Conservation (phyloP, 768 basidiomycete genomes). For the Naganishia kalamii region DNA sequence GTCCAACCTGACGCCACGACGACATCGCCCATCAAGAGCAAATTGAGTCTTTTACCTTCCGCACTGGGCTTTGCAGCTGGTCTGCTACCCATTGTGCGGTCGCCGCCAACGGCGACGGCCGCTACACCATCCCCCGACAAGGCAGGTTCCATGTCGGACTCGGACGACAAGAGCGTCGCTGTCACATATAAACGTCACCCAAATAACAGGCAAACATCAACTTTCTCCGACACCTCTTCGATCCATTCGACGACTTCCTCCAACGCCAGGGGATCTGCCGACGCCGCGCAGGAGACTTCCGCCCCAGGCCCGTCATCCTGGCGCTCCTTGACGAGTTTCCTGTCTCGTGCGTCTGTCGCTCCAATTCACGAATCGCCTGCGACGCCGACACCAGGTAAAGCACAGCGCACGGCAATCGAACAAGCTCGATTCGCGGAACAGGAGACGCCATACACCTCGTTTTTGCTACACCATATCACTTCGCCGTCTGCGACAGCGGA, state of each 20-base stretch:
- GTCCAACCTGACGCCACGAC: neutral
- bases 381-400: neutral
- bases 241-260: neutral
- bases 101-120: neutral
- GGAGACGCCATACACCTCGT: constrained; percentile 3
- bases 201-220: neutral
- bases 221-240: neutral
- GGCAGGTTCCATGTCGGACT: neutral
- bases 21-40: constrained; percentile 4
- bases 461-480: constrained; percentile 19
- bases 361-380: neutral
- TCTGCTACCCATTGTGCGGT: neutral
- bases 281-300: neutral
- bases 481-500: constrained; percentile 33
- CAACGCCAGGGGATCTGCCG: neutral
- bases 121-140: neutral
- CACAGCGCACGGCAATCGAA: neutral
- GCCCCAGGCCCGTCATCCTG: neutral
- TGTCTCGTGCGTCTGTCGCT: neutral
- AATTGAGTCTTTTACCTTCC: constrained; percentile 3
- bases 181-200: neutral
- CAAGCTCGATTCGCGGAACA: neutral
- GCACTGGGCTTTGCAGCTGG: constrained; percentile 8
- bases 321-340: neutral
- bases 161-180: neutral